Percentiles rank a stretch among this genome's conserved stretches.
phyloP scores from a whole-genome alignment of 257 asterid species.

The Primulina tabacum region DNA sequence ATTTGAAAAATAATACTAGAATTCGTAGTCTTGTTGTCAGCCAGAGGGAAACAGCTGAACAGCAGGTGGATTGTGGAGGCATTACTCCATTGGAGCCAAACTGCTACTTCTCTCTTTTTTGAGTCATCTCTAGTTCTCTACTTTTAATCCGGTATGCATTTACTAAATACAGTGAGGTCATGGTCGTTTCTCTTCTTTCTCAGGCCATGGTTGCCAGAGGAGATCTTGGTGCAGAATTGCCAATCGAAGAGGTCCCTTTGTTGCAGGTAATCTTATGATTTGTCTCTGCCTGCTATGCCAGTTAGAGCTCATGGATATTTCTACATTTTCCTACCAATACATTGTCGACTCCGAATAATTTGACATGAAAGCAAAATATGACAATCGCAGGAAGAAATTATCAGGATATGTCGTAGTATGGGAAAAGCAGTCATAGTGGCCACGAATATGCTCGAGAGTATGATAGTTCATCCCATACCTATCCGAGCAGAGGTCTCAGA shows the following conservation, averaged over 20 bases:
- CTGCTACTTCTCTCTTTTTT: no score
- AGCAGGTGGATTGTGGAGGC: no score
- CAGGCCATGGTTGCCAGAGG: constrained; percentile 99
- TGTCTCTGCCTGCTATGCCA: constrained; percentile 2
- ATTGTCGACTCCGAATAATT: no score
- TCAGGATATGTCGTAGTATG: constrained; percentile 46
- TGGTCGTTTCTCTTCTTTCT: constrained; percentile 21
- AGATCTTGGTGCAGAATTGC: constrained; percentile 97
- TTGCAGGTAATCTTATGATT: constrained; percentile 61
- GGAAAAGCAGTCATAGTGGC: constrained; percentile 64
- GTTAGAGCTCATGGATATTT: background rate
- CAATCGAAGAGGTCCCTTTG: constrained; percentile 90
- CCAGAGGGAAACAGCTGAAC: no score
- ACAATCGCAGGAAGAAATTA: constrained; percentile 43
- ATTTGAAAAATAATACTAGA: no score
- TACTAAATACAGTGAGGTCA: background rate
- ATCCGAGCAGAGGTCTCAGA: constrained; percentile 98
- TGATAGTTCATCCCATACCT: constrained; percentile 91
- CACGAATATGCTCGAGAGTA: constrained; percentile 63
- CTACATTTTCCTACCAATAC: no score
- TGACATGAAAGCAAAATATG: no score
- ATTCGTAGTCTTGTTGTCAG: no score
- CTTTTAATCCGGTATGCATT: constrained; percentile 5
- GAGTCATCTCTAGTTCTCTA: background rate
- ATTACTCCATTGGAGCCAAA: no score